Base-by-base conservation (phyloP, 2,329 filamentous ascomycete species). In the Pseudogymnoascus sp. region DNA sequence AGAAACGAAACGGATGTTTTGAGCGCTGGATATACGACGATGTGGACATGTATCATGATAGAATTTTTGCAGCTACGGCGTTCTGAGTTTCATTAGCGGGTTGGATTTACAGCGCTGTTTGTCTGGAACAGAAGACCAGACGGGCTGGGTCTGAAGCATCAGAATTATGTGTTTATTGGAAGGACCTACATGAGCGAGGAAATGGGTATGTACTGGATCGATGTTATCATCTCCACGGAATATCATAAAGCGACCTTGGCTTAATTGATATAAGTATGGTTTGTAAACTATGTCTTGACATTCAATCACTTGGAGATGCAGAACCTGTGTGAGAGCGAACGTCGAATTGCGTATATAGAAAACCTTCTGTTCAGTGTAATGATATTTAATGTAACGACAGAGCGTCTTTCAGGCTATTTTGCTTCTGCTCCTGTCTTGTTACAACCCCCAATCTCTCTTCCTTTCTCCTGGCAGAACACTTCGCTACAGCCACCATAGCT, bases 101-200 rank as follows among this genome's bases (percentile, higher is more conserved):
- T 56, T 56, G 25, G 46, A 56, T 34, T 56, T 56, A 56, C 8
- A 31, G 46, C 46, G n/a, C 25, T 56, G n/a, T 18, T 34, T 56
- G 3, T 31, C 25, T 11, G 25, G 25, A 53, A 31, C 9, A 56
- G 46, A 34, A 18, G 46, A 1, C 46, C 46, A 18, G 31, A 31
- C 9, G 4, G 25, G 46, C n/a, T 16, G 7, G 23, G 8, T 16
- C 11, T 31, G 4, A 34, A 56, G 46, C 25, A 18, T 18, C 46
- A 6, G 1, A 56, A 56, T 18, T 56, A 34, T 56, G 25, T 56
- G 12, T 34, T 1, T 56, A 12, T 31, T 53, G 25, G 46, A 34
- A 53, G n/a, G 25, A 31, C 14, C 46, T 5, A 18, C 7, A 56
- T 56, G 46, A 18, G 25, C 25, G n/a, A 34, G 25, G 18, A 18